Conservation (phyloP, 805 yeast genomes). For the Wickerhamiella kazuoi region DNA sequence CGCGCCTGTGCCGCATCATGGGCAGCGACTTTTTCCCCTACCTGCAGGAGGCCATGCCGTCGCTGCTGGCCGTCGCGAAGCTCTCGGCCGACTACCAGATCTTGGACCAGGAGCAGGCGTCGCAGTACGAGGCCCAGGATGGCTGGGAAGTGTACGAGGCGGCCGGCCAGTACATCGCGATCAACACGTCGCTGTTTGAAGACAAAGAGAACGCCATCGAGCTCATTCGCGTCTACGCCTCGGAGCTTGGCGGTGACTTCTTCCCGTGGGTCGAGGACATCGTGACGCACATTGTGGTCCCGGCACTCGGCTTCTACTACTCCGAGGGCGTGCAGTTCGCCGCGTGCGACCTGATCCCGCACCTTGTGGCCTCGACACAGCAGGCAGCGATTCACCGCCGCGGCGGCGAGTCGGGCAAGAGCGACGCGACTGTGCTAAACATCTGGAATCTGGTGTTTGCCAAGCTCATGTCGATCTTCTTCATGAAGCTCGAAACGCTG, state of each 20-base stretch:
- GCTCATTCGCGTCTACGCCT: slow-evolving; percentile 65
- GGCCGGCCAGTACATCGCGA: slow-evolving; percentile 84
- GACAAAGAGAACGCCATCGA: slow-evolving; percentile 91
- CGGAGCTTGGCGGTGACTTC: slow-evolving; percentile 64
- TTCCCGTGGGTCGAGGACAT: slow-evolving; percentile 69
- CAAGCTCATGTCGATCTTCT: slow-evolving; percentile 49
- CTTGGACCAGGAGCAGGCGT: slow-evolving; percentile 74
- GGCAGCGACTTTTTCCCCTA: slow-evolving; percentile 76
- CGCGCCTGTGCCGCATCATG: slow-evolving; percentile 70
- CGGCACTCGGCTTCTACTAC: slow-evolving; percentile 76
- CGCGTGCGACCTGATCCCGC: slow-evolving; percentile 73
- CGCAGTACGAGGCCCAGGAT: slow-evolving; percentile 64
- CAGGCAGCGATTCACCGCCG: slow-evolving; percentile 36
- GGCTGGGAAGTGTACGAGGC: slow-evolving; percentile 91
- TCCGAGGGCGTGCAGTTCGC: slow-evolving; percentile 89
- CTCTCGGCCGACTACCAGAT: slow-evolving; percentile 79
- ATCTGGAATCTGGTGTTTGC: slow-evolving; percentile 57
- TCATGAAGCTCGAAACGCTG: slow-evolving; percentile 58
- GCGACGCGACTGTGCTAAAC: slow-evolving; percentile 35
- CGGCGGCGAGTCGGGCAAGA: slow-evolving; percentile 20
- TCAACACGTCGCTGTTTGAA: slow-evolving; percentile 85
- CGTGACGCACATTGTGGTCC: slow-evolving; percentile 60
- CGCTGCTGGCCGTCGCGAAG: slow-evolving; percentile 69
- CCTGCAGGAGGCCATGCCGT: slow-evolving; percentile 72
- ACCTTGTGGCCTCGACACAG: slow-evolving; percentile 47